Evolutionary conservation across 352 stramenopile species (phyloP), one percentile per base, ranked within the genome.

Genomic region (Blastocystis sp.): DNA sequence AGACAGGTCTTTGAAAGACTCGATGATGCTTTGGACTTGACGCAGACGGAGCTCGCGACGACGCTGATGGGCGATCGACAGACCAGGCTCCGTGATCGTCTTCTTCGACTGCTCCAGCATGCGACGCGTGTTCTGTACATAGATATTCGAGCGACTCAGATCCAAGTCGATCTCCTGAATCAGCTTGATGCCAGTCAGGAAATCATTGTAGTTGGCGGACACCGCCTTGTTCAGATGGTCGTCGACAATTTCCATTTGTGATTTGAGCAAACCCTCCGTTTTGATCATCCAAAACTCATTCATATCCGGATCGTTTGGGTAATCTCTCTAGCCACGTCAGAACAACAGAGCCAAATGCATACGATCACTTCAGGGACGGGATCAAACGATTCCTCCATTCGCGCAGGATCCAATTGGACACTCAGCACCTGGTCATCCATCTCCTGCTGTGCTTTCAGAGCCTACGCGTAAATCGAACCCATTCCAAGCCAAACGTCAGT

Each of bases 131-230:
- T 89, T 89, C 39, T 89, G 63, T 2, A 89, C 53, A 37, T 64
- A 89, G 55, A 89, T 78, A 78, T 89, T 59, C 7, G 78, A 76
- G 41, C 78, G 78, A 30, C 63, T 79, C 39, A 89, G 66, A 76
- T 89, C 78, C 66, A 89, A 78, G 30, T 89, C 78, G 39, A 89
- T 89, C 50, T 89, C 78, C 66, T 89, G 78, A 43, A 89, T 89
- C 9, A 89, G 66, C 56, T 76, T 79, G 55, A 89, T 89, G 30
- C 78, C 78, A 4, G 63, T 89, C 50, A 89, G 47, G 30, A 89
- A 89, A 30, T 89, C 78, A n/a, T 89, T 89, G 78, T 89, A 89
- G 41, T 89, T 89, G 3, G 63, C 66, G 24, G 78, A 89, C 18
- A 79, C 78, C 0, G 78, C 78, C 30, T 45, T 43, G 53, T 89